Evolutionary conservation across 805 yeast genomes (phyloP), one percentile per base, ranked within the genome.

Genomic region (Yamadazyma kitorensis): DNA sequence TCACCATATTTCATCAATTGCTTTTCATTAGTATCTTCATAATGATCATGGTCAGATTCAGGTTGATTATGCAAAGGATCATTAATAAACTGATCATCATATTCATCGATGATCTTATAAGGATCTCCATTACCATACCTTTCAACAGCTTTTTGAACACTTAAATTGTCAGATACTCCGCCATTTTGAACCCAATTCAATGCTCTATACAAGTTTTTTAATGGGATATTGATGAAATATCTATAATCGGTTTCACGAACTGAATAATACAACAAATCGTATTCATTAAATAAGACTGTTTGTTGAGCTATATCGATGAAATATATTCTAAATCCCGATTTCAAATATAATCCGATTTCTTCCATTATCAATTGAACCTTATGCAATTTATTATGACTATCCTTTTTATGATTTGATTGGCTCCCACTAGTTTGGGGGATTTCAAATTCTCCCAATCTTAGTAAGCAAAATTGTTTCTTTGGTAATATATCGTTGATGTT

Each of bases 401-500:
- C 27, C 10, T 34, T 29, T 5, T 29, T 33, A 24, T 34, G 27
- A 13, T 23, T 22, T 10, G 21, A 15, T 13, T n/a, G 9, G 26
- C 26, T 19, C 9, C 22, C 10, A 9, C 26, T 8, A 24, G 14
- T 9, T 24, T 24, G 26, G 26, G 64, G 61, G 1, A 74, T 52
- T 2, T 37, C 39, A 43, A 80, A 75, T 29, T 61, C 64, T 0
- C 82, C 83, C 17, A 78, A 45, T 41, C 74, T 69, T 23, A 78
- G 49, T 16, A 78, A 55, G 17, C 75, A 66, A 45, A 75, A 66
- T 39, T 68, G 69, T 17, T 68, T 60, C 33, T 64, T 68, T 1
- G 82, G 82, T n/a, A 77, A 55, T 16, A 80, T 60, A 9, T 78
- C 83, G 33, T 69, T 70, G 27, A 80, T 72, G 43, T 74, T 72